These are phyloP conservation scores for Geotrichum candidum DNA, from an alignment of 1,139 yeast genomes.

Conservation along the genomic window DNA sequence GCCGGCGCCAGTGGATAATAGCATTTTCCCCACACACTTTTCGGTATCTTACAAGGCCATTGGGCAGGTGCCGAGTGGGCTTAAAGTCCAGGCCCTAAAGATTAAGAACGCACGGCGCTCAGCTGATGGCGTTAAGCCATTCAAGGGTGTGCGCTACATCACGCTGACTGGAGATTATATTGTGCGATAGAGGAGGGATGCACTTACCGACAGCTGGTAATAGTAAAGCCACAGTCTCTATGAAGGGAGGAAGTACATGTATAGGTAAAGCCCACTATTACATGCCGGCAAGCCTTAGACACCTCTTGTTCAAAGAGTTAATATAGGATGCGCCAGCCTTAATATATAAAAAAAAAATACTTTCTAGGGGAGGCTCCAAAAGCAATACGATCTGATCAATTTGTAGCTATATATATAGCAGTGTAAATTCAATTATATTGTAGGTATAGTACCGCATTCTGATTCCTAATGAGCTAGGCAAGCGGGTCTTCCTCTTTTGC, in stretches of 20 bases:
- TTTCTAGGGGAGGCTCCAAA: too few relatives aligned
- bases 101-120: slow-evolving; percentile 54
- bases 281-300: too few relatives aligned
- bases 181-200: slow-evolving; percentile 34
- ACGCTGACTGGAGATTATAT: slow-evolving; percentile 60
- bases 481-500: slow-evolving; percentile 4
- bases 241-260: background rate
- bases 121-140: slow-evolving; percentile 64
- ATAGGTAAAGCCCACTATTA: too few relatives aligned
- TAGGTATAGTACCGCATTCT: background rate
- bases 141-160: slow-evolving; percentile 84
- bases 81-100: slow-evolving; percentile 60
- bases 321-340: too few relatives aligned
- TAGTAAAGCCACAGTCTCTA: background rate
- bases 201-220: background rate
- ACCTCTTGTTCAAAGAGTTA: too few relatives aligned
- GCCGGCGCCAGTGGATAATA: background rate
- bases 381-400: too few relatives aligned
- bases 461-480: background rate
- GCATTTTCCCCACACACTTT: slow-evolving; percentile 47
- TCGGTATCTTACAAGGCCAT: slow-evolving; percentile 52
- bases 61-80: slow-evolving; percentile 74
- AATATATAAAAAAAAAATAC: too few relatives aligned
- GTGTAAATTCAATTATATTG: background rate
- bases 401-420: background rate